Conservation (phyloP, 768 basidiomycete species). For the Infundibulicybe gibba region DNA sequence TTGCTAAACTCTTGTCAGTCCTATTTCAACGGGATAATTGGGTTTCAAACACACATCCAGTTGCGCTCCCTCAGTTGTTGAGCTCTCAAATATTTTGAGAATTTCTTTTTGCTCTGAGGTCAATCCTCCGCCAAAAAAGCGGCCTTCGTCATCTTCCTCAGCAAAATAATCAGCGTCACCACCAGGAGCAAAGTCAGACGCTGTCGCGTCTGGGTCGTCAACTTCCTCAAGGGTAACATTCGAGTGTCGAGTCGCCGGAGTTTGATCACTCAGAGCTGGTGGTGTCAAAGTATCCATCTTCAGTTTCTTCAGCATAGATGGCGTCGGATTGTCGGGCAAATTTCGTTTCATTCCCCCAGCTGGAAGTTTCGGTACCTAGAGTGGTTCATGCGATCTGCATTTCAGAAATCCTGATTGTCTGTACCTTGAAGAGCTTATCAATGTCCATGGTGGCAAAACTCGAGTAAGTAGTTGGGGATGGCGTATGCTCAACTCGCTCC, state of each 20-base stretch:
- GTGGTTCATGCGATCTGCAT: too few species aligned
- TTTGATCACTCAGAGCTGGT: conserved; percentile 5
- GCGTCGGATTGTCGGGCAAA: conserved; percentile 71
- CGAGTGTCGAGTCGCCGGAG: conserved; percentile 7
- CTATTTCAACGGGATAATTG: neutral
- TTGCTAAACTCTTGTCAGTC: conserved; percentile 31
- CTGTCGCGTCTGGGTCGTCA: conserved; percentile 43
- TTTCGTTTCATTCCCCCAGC: conserved; percentile 64
- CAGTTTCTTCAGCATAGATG: conserved; percentile 83
- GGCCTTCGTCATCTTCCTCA: conserved; percentile 90
- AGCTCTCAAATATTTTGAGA: conserved; percentile 86
- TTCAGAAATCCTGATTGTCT: neutral
- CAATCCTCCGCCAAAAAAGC: conserved; percentile 93
- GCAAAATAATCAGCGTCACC: conserved; percentile 87
- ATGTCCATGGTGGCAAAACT: conserved; percentile 34
- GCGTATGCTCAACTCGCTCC: too few species aligned
- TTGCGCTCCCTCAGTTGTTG: conserved; percentile 55
- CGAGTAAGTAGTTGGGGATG: too few species aligned
- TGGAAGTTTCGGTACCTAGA: conserved; percentile 67
- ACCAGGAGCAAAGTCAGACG: conserved; percentile 67
- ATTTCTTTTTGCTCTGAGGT: conserved; percentile 94
- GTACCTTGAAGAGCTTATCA: conserved; percentile 50
- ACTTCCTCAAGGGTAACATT: conserved; percentile 56
- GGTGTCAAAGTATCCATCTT: conserved; percentile 41
- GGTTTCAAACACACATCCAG: conserved; percentile 56